Percentiles rank a stretch among this genome's conserved stretches.
Evolutionary conservation across 805 yeast species (phyloP).

Genomic region (Millerozyma miso): DNA sequence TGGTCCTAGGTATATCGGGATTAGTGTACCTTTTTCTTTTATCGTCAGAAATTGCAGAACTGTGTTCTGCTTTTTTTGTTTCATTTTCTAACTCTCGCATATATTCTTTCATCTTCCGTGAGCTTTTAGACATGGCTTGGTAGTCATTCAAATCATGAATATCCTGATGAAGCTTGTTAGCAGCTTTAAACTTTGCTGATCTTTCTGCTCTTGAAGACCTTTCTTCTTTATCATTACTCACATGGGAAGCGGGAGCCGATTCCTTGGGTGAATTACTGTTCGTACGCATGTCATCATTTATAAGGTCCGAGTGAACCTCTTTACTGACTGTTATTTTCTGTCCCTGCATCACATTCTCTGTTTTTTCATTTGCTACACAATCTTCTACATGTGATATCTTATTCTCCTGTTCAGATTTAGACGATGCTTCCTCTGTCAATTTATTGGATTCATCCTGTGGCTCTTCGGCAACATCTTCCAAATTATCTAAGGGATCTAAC

Average conservation of each 20-base stretch:
- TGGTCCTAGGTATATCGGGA: conserved; percentile 1
- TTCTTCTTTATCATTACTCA: conserved; percentile 4
- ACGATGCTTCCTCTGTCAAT: background rate
- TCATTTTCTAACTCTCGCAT: conserved; percentile 31
- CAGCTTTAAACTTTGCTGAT: conserved; percentile 66
- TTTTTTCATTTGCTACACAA: background rate
- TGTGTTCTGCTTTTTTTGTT: background rate
- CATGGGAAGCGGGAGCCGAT: background rate
- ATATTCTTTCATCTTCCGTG: conserved; percentile 35
- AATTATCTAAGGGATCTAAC: background rate
- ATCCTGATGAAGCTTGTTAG: conserved; percentile 58
- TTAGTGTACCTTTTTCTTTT: conserved; percentile 2
- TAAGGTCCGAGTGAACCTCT: background rate
- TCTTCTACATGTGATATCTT: background rate
- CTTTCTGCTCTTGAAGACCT: conserved; percentile 25
- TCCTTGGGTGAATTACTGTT: background rate
- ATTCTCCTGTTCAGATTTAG: too few relatives aligned
- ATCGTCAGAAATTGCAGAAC: background rate
- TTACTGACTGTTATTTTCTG: background rate
- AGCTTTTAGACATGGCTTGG: conserved; percentile 46
- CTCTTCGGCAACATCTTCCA: background rate
- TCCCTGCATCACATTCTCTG: background rate
- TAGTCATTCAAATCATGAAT: conserved; percentile 66
- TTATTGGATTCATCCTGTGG: background rate
- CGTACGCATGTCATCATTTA: background rate